These are phyloP conservation scores for maize (Zea mays) DNA, from an alignment of 176 grass and related monocot genomes.

Conservation along the genomic window Zm-B73-REFERENCE-NAM-5.0 NC_050099.1:230707001-230707500, in stretches of 20 bases:
- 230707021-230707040: constrained; percentile 33
- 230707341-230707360: constrained; percentile 29
- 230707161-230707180: constrained; percentile 53
- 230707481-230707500: background rate
- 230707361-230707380: constrained; percentile 50
- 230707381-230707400: constrained; percentile 59
- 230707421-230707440: background rate
- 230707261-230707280: background rate
- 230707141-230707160: constrained; percentile 38
- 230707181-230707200: constrained; percentile 85
- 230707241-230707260: constrained; percentile 26
- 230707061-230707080: constrained; percentile 50
- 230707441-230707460: background rate
- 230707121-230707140: constrained; percentile 28
- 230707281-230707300: background rate
- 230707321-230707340: constrained; percentile 19
- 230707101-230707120: background rate
- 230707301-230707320: background rate
- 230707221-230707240: background rate
- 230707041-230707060: constrained; percentile 31
- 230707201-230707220: constrained; percentile 48
- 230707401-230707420: constrained; percentile 18
- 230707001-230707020: constrained; percentile 36
- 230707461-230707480: constrained; percentile 12
- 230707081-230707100: constrained; percentile 62